Conservation (phyloP, 2,329 filamentous ascomycete species). For the Microsporum audouinii region DNA sequence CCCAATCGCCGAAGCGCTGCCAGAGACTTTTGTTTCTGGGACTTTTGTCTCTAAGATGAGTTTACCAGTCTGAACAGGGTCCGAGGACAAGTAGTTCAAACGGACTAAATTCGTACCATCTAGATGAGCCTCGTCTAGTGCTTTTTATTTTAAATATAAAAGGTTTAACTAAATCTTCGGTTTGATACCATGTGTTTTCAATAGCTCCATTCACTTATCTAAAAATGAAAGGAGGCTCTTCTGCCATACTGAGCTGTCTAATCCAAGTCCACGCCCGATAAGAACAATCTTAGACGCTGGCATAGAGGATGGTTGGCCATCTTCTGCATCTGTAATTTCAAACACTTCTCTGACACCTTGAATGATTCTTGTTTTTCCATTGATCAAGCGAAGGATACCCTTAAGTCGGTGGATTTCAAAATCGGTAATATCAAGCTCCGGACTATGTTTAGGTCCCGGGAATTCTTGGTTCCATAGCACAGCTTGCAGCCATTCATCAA, state of each 20-base stretch:
- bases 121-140: neutral
- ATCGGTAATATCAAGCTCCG: slow-evolving; percentile 15
- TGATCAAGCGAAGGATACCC: slow-evolving; percentile 56
- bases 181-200: neutral
- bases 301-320: slow-evolving; percentile 15
- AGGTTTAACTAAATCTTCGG: too few relatives aligned
- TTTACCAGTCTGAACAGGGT: neutral
- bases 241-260: slow-evolving; percentile 24
- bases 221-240: slow-evolving; percentile 20
- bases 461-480: slow-evolving; percentile 62
- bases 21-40: too few relatives aligned
- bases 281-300: slow-evolving; percentile 36
- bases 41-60: too few relatives aligned
- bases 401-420: slow-evolving; percentile 87
- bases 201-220: neutral
- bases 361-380: slow-evolving; percentile 57
- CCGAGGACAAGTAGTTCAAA: neutral
- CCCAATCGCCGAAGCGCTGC: too few relatives aligned
- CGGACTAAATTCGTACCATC: neutral
- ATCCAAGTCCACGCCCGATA: slow-evolving; percentile 35
- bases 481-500: slow-evolving; percentile 74
- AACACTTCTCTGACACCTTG: slow-evolving; percentile 92
- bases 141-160: neutral
- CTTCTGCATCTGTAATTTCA: slow-evolving; percentile 62
- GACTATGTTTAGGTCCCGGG: slow-evolving; percentile 12